Evolutionary conservation across 176 grass and related monocot species (phyloP), one percentile per base, ranked within the genome.

Genomic region (Oryza meyeriana): DNA sequence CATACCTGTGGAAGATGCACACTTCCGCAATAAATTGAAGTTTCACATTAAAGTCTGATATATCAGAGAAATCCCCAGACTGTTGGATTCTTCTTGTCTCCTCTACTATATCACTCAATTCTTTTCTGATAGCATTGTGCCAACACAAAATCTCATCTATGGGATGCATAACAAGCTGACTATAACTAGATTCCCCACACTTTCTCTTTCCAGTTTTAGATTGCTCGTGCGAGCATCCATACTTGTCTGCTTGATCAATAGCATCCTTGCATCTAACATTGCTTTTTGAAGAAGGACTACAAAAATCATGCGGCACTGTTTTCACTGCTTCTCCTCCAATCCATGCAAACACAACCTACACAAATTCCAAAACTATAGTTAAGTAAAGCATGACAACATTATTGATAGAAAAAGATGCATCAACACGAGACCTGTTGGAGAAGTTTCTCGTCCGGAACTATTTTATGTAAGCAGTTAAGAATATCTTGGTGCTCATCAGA

Each of bases 81-180:
- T 66, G 48, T 38, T 92, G 89, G 30, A 97, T 92, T 40, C 63
- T 92, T 69, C 90, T 92, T 5, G 92, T 88, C 9, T 84, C 92
- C 28, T 89, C 78, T 83, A 80, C 87, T 79, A 97, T 92, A 70
- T 89, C 88, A 70, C 72, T 73, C 57, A 97, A 77, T 85, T 97
- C 94, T 71, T 79, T 69, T 35, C 81, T 80, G 39, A 97, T 92
- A 80, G 94, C 94, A 71, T 92, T 83, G 61, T 97, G 94, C 94
- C 94, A 97, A 86, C 78, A 87, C 88, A 97, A 85, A 77, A 97
- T 97, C 69, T 94, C 94, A 80, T 97, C 90, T 89, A 97, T 92
- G 71, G 94, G 94, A 83, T 92, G 84, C n/a, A 82, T 12, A 40
- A n/a, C 59, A 74, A 57, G 42, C 42, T 73, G 29, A 83, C 65